Evolutionary conservation across 306 rosid species (phyloP), one percentile per base, ranked within the genome.

Genomic region (Pyrus pyrifolia): DNA sequence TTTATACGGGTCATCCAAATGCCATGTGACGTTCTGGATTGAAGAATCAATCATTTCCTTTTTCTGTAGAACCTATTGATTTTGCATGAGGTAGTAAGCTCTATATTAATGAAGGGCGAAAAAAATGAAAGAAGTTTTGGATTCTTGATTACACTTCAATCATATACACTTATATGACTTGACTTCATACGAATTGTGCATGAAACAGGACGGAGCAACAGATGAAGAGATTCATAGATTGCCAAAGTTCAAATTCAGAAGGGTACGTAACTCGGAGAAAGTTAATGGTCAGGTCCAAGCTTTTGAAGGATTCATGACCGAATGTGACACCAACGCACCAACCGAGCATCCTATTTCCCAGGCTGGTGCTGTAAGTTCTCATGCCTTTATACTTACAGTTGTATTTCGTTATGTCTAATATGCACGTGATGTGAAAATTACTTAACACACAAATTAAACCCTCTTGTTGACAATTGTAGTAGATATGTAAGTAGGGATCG

Each of bases 151-250:
- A 6, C 40, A 35, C 40, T 35, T 35, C 51, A n/a, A 44, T 72
- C 33, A 14, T 65, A 23, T 40, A 38, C 38, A 21, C 11, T 27
- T 14, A 15, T 68, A 59, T 61, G 59, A 44, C 55, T 68, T 27
- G 38, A 55, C 53, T 68, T 79, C 70, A 60, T 72, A 64, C 64
- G 58, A 79, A 73, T 81, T 78, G 73, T 49, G 71, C 79, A 64
- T 76, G 82, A 71, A 81, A 76, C 84, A 95, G 99, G 97, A 89
- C 62, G 97, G 99, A 65, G 97, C 97, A 21, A 89, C 97, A 22
- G 78, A 77, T 76, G 97, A 87, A 76, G 97, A 95, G 76, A 92
- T 95, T 33, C 86, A 89, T 25, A 86, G 67, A 84, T 80, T 95
- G 76, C 97, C 96, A 12, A 92, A 87, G 87, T 95, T 84, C 83